Percentiles rank a stretch among this genome's conserved stretches.
Conservation (phyloP, 108 stramenopile genomes). For the Craspedostauros australis region DNA sequence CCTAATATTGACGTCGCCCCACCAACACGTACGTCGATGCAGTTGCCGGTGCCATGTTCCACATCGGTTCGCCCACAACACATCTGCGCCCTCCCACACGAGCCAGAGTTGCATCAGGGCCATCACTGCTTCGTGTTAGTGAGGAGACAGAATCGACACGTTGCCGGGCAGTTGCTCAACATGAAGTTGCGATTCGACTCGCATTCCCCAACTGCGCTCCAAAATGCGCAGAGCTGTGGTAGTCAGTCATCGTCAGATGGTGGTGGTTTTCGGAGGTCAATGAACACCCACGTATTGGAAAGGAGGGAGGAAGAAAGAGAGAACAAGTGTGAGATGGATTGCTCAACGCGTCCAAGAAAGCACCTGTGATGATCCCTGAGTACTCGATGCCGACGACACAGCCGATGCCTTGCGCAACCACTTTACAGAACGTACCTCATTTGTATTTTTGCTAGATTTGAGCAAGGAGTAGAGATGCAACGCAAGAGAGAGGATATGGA, state of each 20-base stretch:
- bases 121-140: too few species aligned
- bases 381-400: too few species aligned
- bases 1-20: too few species aligned
- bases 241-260: too few species aligned
- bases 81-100: too few species aligned
- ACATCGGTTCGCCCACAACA: too few species aligned
- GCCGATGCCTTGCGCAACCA: too few species aligned
- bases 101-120: too few species aligned
- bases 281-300: background rate
- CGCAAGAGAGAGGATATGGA: background rate
- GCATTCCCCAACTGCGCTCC: conserved; percentile 69
- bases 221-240: conserved; percentile 56
- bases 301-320: background rate
- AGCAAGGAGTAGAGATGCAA: background rate
- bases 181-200: conserved; percentile 68
- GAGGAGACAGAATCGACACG: conserved; percentile 78
- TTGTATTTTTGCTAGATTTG: conserved; percentile 57
- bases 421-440: too few species aligned
- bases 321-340: background rate
- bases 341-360: background rate
- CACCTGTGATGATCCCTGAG: background rate
- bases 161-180: conserved; percentile 67
- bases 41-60: too few species aligned
- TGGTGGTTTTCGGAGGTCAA: background rate
- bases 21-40: too few species aligned